phyloP scores from a whole-genome alignment of 129 eudicot species.

The Flaveria linearis region DNA sequence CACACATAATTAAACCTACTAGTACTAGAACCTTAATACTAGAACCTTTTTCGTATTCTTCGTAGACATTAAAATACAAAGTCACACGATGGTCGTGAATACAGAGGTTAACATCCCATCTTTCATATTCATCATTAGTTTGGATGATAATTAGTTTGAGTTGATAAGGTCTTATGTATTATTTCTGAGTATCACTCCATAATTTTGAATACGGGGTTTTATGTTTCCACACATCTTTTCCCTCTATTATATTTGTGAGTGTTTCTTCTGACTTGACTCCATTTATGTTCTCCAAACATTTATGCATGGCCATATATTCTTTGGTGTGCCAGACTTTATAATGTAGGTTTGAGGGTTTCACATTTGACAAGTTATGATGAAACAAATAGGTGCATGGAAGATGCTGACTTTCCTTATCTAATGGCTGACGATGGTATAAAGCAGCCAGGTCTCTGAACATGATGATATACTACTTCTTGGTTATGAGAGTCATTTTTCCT shows the following conservation, averaged over 20 bases:
- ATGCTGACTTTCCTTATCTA: not conserved
- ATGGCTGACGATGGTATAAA: not conserved
- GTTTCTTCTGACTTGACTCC: not conserved
- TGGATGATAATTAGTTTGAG: no score
- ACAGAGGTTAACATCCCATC: no score
- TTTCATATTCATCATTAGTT: no score
- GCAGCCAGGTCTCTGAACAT: not conserved
- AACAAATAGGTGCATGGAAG: not conserved
- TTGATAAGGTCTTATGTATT: no score
- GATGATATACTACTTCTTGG: not conserved
- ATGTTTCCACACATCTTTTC: not conserved
- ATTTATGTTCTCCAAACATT: not conserved
- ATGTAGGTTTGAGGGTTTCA: not conserved
- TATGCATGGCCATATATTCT: not conserved
- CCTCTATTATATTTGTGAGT: not conserved
- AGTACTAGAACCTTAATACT: no score
- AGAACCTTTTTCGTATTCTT: no score
- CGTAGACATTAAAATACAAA: no score
- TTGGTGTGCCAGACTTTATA: not conserved
- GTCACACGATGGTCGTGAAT: no score
- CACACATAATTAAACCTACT: no score
- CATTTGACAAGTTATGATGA: not conserved
- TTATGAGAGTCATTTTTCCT: not conserved
- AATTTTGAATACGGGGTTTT: not conserved
- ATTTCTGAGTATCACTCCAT: not conserved